Base-by-base conservation (phyloP, 2,329 filamentous ascomycete genomes). In the Fusarium odoratissimum region DNA sequence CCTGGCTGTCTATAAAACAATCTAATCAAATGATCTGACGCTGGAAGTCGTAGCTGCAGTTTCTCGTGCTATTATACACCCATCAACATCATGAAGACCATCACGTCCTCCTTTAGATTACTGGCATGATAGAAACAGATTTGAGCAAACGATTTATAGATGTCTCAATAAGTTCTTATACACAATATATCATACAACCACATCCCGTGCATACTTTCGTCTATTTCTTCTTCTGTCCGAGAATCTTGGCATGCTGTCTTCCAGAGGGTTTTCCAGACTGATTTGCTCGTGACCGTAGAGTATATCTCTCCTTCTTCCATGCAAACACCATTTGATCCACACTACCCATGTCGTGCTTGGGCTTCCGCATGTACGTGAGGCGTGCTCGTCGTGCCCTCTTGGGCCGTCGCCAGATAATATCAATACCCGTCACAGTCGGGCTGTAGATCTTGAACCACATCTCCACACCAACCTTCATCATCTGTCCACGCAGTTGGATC, bases 361-460 rank as follows among this genome's bases (percentile, higher is more conserved):
- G 90, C 86, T 95, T 87, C 80, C 95, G 90, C 92, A 99, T 93
- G 83, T 95, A 98, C 78, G 93, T 97, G 82, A 99, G 86, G 75
- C 94, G 88, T 31, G 95, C 95, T 78, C 96, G 90, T 80, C 95
- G 91, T 74, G 94, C 94, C 82, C 94, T 90, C 91, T 95, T 96
- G 79, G 90, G 88, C 72, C 90, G 89, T 77, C 95, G 88, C 89
- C 97, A 94, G 82, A 98, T 93, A 77, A 99, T 92, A 84, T 99
- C 95, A 79, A 99, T 94, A 72, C 93, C 94, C 80, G 93, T 91
- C 37, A 98, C 92, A 79, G 93, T 92, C 68, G 95, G 95, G 79
- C 91, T 93, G 86, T 96, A 98, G 66, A 98, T 87, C 87, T 99
- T 99, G 84, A 93, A 95, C 91, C 94, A 97, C 94, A 97, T 96